Percentiles rank a stretch among this genome's conserved stretches.
These are phyloP conservation scores for Microdochium bolleyi DNA, from an alignment of 2,329 filamentous ascomycete species.

Conservation along the genomic window DNA sequence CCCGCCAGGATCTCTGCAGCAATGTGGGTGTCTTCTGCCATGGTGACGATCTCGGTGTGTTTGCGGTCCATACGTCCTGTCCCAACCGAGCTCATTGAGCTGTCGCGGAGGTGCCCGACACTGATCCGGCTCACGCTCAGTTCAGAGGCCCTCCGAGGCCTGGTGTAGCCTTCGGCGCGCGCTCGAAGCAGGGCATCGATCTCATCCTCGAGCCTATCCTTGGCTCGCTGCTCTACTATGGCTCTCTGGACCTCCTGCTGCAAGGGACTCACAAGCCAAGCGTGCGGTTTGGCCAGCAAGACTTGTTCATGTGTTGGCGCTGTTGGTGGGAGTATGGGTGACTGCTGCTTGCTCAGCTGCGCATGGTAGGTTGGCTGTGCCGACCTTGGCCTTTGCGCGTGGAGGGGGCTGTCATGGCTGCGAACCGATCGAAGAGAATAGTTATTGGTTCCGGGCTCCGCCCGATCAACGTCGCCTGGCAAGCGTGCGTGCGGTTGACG, in stretches of 20 bases:
- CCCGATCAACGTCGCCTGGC: not conserved
- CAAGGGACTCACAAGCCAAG: not conserved
- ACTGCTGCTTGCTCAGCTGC: not conserved
- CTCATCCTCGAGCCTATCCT: not conserved
- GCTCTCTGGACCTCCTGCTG: not conserved
- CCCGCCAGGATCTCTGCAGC: not conserved
- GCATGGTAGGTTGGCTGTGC: not conserved
- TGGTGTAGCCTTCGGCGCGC: not conserved
- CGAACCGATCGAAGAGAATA: not conserved
- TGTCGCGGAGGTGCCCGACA: not conserved
- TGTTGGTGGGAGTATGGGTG: not conserved
- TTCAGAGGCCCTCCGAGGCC: not conserved
- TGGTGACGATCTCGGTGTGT: not conserved
- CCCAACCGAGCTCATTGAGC: not conserved
- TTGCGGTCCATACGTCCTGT: not conserved
- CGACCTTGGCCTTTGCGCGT: not conserved
- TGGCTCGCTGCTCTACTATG: not conserved
- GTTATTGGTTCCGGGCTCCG: not conserved
- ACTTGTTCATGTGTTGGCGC: not conserved
- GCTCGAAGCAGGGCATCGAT: not conserved
- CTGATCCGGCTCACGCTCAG: not conserved
- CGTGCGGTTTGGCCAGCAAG: not conserved
- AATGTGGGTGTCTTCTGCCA: not conserved
- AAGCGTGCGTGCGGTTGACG: not conserved
- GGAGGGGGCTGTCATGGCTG: not conserved